A percentile compares a stretch with the other conserved stretches of the same genome.
These are phyloP conservation scores for Colletotrichum sp. DNA, from an alignment of 2,329 filamentous ascomycete species.

Conservation along the genomic window DNA sequence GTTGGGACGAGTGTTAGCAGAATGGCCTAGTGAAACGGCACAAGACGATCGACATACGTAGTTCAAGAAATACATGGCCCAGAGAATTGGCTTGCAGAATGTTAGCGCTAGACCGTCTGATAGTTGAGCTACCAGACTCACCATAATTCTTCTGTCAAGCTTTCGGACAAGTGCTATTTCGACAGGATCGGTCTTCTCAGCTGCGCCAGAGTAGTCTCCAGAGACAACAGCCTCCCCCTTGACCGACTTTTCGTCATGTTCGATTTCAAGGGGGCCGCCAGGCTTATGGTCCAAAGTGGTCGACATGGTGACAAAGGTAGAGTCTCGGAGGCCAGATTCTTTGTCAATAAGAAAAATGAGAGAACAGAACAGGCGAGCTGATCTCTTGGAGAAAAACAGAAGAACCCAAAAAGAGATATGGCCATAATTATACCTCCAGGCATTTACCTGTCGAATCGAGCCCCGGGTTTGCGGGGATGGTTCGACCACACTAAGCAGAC, in stretches of 20 bases:
- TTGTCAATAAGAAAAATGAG: background rate
- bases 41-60: background rate
- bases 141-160: constrained; percentile 29
- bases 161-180: constrained; percentile 29
- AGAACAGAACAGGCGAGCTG: no score
- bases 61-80: constrained; percentile 27
- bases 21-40: background rate
- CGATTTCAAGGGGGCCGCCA: background rate
- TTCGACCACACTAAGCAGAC: background rate
- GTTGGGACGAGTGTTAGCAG: background rate
- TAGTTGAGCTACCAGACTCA: background rate
- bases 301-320: background rate
- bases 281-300: background rate
- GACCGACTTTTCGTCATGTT: constrained; percentile 7
- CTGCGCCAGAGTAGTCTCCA: constrained; percentile 24
- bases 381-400: background rate
- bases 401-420: background rate
- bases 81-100: constrained; percentile 23
- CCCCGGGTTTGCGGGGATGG: constrained; percentile 1
- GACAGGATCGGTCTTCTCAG: constrained; percentile 26
- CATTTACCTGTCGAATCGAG: background rate
- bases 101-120: background rate
- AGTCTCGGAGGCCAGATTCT: background rate
- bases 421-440: background rate
- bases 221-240: background rate